phyloP scores from a whole-genome alignment of 371 early-diverging fungal species.

The Mucor indicus region DNA sequence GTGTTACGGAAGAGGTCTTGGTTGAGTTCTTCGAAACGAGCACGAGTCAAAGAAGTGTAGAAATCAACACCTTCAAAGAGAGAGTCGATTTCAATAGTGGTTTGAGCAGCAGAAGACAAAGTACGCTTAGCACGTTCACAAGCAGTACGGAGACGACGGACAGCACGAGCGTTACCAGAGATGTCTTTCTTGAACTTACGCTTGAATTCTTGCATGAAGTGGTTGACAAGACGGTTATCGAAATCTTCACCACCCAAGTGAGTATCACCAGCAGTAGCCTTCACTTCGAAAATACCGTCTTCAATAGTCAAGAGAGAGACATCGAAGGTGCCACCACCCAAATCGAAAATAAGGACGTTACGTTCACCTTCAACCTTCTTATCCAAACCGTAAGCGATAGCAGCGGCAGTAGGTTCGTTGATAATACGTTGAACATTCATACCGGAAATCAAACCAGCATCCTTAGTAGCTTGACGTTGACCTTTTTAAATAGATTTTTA shows the following conservation, averaged over 20 bases:
- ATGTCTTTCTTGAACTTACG: slow-evolving; percentile 82
- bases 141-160: slow-evolving; percentile 92
- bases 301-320: slow-evolving; percentile 90
- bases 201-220: slow-evolving; percentile 87
- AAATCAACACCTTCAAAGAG: slow-evolving; percentile 89
- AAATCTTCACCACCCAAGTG: slow-evolving; percentile 99
- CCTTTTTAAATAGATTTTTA: too few relatives aligned
- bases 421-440: slow-evolving; percentile 85
- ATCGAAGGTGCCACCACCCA: slow-evolving; percentile 97
- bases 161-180: slow-evolving; percentile 81
- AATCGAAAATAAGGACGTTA: slow-evolving; percentile 91
- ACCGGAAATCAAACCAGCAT: slow-evolving; percentile 80
- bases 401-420: slow-evolving; percentile 96
- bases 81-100: slow-evolving; percentile 90
- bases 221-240: slow-evolving; percentile 84
- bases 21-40: slow-evolving; percentile 93
- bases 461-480: slow-evolving; percentile 87
- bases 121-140: slow-evolving; percentile 98
- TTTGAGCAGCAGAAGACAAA: slow-evolving; percentile 83
- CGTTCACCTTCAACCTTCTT: slow-evolving; percentile 74
- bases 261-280: slow-evolving; percentile 95
- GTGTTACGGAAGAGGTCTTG: slow-evolving; percentile 85
- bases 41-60: slow-evolving; percentile 85
- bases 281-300: slow-evolving; percentile 91
- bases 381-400: slow-evolving; percentile 93